Percentiles rank a stretch among this genome's conserved stretches.
phyloP scores from a whole-genome alignment of 768 basidiomycete genomes.

The Heimioporus sp. region DNA sequence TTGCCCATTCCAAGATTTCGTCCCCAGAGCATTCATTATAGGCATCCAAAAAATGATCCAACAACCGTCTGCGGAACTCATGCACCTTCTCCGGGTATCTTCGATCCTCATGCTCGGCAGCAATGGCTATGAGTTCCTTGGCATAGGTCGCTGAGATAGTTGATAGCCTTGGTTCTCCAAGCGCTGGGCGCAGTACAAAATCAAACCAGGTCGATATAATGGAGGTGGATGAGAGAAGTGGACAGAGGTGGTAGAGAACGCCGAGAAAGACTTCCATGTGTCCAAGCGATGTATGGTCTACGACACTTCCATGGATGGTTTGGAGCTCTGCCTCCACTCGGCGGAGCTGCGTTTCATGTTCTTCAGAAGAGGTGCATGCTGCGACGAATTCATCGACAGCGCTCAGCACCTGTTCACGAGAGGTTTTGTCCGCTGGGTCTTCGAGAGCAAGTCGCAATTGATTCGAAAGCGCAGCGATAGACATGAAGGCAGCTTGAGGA shows the following conservation, averaged over 20 bases:
- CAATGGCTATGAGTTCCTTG: slow-evolving; percentile 67
- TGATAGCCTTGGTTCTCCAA: slow-evolving; percentile 70
- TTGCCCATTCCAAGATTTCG: slow-evolving; percentile 75
- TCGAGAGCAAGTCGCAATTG: slow-evolving; percentile 61
- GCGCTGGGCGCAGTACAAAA: slow-evolving; percentile 69
- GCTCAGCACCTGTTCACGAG: slow-evolving; percentile 48
- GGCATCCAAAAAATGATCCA: slow-evolving; percentile 75
- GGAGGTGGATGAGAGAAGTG: slow-evolving; percentile 60
- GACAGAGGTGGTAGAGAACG: slow-evolving; percentile 59
- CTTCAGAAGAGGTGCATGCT: slow-evolving; percentile 46
- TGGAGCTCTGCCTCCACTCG: slow-evolving; percentile 70
- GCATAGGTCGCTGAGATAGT: slow-evolving; percentile 58
- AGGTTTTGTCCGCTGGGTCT: slow-evolving; percentile 46
- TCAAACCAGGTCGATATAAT: slow-evolving; percentile 83
- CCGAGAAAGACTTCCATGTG: slow-evolving; percentile 69
- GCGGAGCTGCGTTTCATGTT: slow-evolving; percentile 41
- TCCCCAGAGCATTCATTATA: slow-evolving; percentile 71
- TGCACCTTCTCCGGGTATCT: slow-evolving; percentile 47
- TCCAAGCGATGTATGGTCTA: slow-evolving; percentile 59
- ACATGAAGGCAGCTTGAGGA: slow-evolving; percentile 24
- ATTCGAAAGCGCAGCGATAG: slow-evolving; percentile 40
- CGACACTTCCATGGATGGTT: slow-evolving; percentile 54
- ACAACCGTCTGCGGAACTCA: slow-evolving; percentile 64
- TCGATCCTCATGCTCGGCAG: slow-evolving; percentile 49
- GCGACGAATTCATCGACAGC: slow-evolving; percentile 56